phyloP scores from a whole-genome alignment of 176 grass and related monocot species.

The Thalia dealbata region DNA sequence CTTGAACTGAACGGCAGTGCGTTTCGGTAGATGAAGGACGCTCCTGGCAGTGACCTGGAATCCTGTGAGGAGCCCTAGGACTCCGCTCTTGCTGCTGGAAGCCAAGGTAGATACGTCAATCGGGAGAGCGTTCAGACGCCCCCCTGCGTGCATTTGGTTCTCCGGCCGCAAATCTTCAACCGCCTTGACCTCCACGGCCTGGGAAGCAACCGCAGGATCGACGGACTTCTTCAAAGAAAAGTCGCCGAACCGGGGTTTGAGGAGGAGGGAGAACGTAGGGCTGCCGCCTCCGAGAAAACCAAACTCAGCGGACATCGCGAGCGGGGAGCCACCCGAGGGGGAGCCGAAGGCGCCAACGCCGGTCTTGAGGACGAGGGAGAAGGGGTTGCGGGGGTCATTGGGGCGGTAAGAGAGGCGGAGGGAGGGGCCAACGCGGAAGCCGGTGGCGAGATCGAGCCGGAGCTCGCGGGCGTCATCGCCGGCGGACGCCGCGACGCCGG shows the following conservation, averaged over 20 bases:
- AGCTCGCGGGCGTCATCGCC: slow-evolving; percentile 53
- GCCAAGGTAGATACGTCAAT: slow-evolving; percentile 35
- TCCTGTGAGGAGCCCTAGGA: slow-evolving; percentile 46
- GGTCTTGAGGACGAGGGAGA: slow-evolving; percentile 51
- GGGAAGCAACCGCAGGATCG: slow-evolving; percentile 13
- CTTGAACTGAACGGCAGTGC: slow-evolving; percentile 50
- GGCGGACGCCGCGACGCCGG: slow-evolving; percentile 38
- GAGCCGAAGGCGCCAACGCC: slow-evolving; percentile 55
- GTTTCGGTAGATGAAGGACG: slow-evolving; percentile 48
- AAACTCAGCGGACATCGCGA: slow-evolving; percentile 71
- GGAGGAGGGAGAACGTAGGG: slow-evolving; percentile 51
- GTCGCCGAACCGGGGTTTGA: slow-evolving; percentile 73
- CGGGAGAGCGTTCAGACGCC: slow-evolving; percentile 33
- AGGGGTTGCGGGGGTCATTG: slow-evolving; percentile 42
- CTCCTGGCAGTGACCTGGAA: slow-evolving; percentile 58
- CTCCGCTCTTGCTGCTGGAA: slow-evolving; percentile 19
- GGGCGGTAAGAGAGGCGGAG: slow-evolving; percentile 69
- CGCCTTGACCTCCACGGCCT: slow-evolving; percentile 4
- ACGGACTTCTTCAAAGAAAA: slow-evolving; percentile 58
- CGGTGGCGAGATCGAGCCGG: slow-evolving; percentile 53
- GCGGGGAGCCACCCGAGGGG: slow-evolving; percentile 33
- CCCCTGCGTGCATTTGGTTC: slow-evolving; percentile 7
- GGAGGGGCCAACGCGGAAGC: slow-evolving; percentile 41
- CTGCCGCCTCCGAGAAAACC: slow-evolving; percentile 31
- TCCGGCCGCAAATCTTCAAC: slow-evolving; percentile 2